Base-by-base conservation (phyloP, 148 eudicot species). In the Vaccinium corymbosum region DNA sequence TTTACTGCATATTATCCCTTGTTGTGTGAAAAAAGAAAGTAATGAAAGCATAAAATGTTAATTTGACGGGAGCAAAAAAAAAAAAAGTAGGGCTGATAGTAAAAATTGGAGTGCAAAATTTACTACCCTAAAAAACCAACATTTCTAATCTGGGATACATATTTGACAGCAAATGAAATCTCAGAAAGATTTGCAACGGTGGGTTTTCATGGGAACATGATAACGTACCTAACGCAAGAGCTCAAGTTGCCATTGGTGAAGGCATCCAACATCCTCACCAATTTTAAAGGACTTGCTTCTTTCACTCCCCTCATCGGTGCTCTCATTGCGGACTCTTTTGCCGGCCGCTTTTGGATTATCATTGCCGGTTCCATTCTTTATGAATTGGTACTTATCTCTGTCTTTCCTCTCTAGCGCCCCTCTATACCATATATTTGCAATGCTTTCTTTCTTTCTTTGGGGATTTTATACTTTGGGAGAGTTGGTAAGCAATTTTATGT, bases 241-340 rank as follows among this genome's bases (percentile, higher is more conserved):
- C 88, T 93, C 19, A 93, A 93, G 85, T 84, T 94, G 91, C 97
- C 98, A 1, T 85, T 93, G 61, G 96, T 94, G 38, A 87, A 89
- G 79, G 96, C 98, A 3, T 93, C 96, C 70, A 94, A 94, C 79
- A 92, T 92, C 8, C 88, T 94, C 78, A 90, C 94, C 22, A 93
- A 94, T 78, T 94, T 93, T 48, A 89, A 86, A 14, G 98, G 98
- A 49, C 88, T 94, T 0, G 85, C 94, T 1, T 92, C 88, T 81
- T 93, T 94, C 83, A 92, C 94, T 22, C 98, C 98, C 3, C 89
- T 94, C 0, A 22, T 94, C 46, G 98, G 98, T 22, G 98, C 98
- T 80, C 83, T 93, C 42, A 81, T 93, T 3, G 98, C 98, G 3
- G 98, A 94, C 76, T 92, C 96, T 51, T 93, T 77, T 82, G 93